Conservation (phyloP, 192 early-diverging fungal species). For the Entomortierella beljakovae region DNA sequence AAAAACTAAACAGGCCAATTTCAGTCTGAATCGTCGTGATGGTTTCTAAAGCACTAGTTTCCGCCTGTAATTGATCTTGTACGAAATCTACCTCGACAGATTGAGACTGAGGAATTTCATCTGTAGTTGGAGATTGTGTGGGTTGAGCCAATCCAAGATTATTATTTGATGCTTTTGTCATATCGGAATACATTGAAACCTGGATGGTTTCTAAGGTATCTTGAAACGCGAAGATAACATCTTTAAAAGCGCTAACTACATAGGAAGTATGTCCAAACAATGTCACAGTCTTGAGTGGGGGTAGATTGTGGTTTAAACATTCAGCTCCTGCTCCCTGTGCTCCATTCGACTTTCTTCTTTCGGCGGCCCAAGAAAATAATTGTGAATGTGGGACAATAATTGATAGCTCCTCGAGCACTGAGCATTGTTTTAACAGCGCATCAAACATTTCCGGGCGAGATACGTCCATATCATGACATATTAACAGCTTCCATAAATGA, state of each 20-base stretch:
- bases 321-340: neutral
- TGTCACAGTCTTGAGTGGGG: slow-evolving; percentile 31
- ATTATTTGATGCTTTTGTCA: slow-evolving; percentile 8
- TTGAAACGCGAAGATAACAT: slow-evolving; percentile 34
- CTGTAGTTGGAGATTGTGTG: slow-evolving; percentile 9
- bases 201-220: slow-evolving; percentile 34
- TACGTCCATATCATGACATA: slow-evolving; percentile 46
- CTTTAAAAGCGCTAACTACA: slow-evolving; percentile 30
- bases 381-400: slow-evolving; percentile 40
- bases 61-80: neutral
- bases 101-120: neutral
- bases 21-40: neutral
- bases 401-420: slow-evolving; percentile 38
- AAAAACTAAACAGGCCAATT: neutral
- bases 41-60: neutral
- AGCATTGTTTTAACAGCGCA: slow-evolving; percentile 24
- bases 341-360: slow-evolving; percentile 1
- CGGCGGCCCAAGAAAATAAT: slow-evolving; percentile 23
- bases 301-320: neutral
- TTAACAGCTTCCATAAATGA: slow-evolving; percentile 28
- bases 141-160: slow-evolving; percentile 17
- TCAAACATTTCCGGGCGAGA: slow-evolving; percentile 27
- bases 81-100: slow-evolving; percentile 14
- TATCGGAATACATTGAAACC: slow-evolving; percentile 39
- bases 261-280: slow-evolving; percentile 38